Evolutionary conservation across 805 yeast genomes (phyloP).

Genomic region (Diddensiella santjacobensis): DNA sequence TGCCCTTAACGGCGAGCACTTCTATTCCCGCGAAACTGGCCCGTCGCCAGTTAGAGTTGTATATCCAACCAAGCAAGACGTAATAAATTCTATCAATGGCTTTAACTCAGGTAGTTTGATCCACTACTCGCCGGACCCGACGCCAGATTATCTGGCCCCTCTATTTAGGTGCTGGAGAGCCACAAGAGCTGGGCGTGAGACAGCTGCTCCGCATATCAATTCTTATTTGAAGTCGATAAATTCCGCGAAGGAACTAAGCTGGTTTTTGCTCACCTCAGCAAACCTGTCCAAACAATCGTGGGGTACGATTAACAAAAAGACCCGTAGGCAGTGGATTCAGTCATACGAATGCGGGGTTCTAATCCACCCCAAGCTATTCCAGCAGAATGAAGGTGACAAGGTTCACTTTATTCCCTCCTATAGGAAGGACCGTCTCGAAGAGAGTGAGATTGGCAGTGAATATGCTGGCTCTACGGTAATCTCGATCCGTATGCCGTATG

Average conservation of each 20-base stretch:
- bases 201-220: slow-evolving; percentile 63
- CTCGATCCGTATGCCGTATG: slow-evolving; percentile 20
- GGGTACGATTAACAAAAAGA: slow-evolving; percentile 47
- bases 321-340: slow-evolving; percentile 30
- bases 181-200: slow-evolving; percentile 29
- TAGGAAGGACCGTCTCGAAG: slow-evolving; percentile 34
- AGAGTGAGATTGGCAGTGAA: background rate
- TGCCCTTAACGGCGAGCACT: slow-evolving; percentile 18
- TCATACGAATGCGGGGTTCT: slow-evolving; percentile 58
- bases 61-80: slow-evolving; percentile 43
- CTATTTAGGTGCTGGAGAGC: slow-evolving; percentile 47
- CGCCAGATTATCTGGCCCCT: slow-evolving; percentile 37
- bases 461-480: slow-evolving; percentile 2
- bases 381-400: slow-evolving; percentile 20
- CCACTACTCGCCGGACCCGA: slow-evolving; percentile 35
- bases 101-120: slow-evolving; percentile 48
- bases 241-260: slow-evolving; percentile 41
- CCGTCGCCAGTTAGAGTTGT: slow-evolving; percentile 37
- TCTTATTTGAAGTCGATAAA: slow-evolving; percentile 41
- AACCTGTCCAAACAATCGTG: slow-evolving; percentile 77
- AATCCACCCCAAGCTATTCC: slow-evolving; percentile 34
- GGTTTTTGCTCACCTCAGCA: slow-evolving; percentile 73
- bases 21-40: slow-evolving; percentile 27
- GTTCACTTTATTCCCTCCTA: slow-evolving; percentile 42
- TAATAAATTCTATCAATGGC: slow-evolving; percentile 43